Percentiles rank a stretch among this genome's conserved stretches.
Conservation (phyloP, 805 yeast genomes). For the Candida nitratophila region DNA sequence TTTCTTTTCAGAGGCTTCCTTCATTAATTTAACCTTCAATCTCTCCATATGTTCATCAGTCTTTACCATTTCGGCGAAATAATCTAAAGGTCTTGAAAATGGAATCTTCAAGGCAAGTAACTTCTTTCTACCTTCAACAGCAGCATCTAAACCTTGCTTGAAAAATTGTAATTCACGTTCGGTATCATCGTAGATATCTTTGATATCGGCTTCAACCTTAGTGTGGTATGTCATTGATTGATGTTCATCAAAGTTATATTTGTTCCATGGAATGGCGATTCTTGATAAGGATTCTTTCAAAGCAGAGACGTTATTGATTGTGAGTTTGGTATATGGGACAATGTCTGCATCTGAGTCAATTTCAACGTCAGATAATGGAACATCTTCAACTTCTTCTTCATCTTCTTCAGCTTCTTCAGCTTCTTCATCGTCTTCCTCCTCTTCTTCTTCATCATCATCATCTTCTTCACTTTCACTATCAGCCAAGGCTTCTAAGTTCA, state of each 20-base stretch:
- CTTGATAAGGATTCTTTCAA: constrained; percentile 61
- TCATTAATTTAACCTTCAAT: constrained; percentile 70
- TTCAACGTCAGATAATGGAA: constrained; percentile 87
- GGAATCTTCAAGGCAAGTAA: constrained; percentile 69
- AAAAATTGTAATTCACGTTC: constrained; percentile 93
- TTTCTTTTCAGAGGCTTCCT: constrained; percentile 73
- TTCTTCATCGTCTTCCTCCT: constrained; percentile 37
- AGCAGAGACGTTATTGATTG: constrained; percentile 85
- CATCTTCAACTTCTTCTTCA: constrained; percentile 71
- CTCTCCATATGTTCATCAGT: constrained; percentile 97
- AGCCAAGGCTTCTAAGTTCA: constrained; percentile 18
- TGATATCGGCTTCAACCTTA: constrained; percentile 58
- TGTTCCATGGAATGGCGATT: constrained; percentile 56
- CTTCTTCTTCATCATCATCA: constrained; percentile 26
- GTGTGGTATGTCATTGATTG: constrained; percentile 60
- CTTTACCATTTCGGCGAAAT: constrained; percentile 98
- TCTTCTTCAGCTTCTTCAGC: constrained; percentile 50
- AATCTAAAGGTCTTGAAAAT: constrained; percentile 89
- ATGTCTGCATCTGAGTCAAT: constrained; percentile 91
- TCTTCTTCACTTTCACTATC: constrained; percentile 18
- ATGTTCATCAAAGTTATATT: constrained; percentile 76
- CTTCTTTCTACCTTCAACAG: constrained; percentile 58
- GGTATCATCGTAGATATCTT: constrained; percentile 91
- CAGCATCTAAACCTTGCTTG: constrained; percentile 88
- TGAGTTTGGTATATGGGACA: constrained; percentile 84